Conservation (phyloP, 129 eudicot genomes). For the Kitagawia praeruptora region DNA sequence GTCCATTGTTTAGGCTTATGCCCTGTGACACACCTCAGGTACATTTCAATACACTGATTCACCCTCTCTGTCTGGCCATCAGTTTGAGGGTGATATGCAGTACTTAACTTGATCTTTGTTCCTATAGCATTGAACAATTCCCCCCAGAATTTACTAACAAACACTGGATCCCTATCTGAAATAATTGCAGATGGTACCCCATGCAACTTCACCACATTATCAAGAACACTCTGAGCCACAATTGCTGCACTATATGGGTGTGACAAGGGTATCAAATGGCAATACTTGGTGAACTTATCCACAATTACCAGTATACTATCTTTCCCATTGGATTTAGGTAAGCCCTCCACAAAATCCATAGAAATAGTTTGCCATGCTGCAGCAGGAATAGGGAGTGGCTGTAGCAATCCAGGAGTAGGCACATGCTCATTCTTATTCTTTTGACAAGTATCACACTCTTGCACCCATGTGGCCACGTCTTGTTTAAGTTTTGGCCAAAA, state of each 20-base stretch:
- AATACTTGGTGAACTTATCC: background rate
- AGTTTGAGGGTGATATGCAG: background rate
- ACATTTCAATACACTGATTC: too few species aligned
- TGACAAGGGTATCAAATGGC: background rate
- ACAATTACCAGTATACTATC: background rate
- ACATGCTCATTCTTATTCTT: background rate
- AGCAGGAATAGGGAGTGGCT: constrained; percentile 6
- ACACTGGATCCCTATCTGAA: too few species aligned
- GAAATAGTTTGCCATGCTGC: background rate
- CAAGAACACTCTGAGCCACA: background rate
- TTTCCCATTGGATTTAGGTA: background rate
- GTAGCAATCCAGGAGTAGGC: background rate
- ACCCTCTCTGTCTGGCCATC: background rate
- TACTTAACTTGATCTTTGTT: background rate
- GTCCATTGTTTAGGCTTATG: too few species aligned
- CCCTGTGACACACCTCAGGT: too few species aligned
- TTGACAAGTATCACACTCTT: background rate
- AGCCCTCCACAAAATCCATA: constrained; percentile 18
- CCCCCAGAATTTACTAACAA: background rate
- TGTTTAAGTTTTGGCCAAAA: too few species aligned
- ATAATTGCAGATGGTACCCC: background rate
- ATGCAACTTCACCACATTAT: background rate
- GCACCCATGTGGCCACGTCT: too few species aligned
- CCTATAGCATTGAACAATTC: background rate
- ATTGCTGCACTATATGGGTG: background rate